These are phyloP conservation scores for Irpex sp. DNA, from an alignment of 1,284 basidiomycete genomes.

Conservation along the genomic window DNA sequence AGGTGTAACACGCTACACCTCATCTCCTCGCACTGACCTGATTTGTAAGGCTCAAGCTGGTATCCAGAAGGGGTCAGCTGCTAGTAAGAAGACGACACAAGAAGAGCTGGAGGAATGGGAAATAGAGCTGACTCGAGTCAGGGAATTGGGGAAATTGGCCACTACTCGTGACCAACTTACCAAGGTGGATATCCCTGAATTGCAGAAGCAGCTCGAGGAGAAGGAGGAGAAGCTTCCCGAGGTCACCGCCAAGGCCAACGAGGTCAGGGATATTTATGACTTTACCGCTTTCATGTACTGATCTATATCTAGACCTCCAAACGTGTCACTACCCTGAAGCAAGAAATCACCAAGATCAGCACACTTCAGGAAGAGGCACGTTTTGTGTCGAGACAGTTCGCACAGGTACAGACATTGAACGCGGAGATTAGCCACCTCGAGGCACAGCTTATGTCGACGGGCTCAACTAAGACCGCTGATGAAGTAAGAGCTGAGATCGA, in stretches of 20 bases:
- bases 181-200: conserved; percentile 57
- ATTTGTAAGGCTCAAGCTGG: conserved; percentile 46
- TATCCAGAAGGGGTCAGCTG: conserved; percentile 47
- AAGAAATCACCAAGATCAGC: conserved; percentile 60
- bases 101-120: conserved; percentile 63
- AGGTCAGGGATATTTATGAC: conserved; percentile 35
- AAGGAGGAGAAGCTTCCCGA: conserved; percentile 52
- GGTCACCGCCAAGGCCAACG: conserved; percentile 51
- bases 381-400: conserved; percentile 59
- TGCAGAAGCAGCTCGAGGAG: conserved; percentile 63
- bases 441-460: conserved; percentile 63
- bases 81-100: conserved; percentile 35
- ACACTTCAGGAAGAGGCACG: conserved; percentile 63
- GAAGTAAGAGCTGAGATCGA: conserved; percentile 82
- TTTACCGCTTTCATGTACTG: conserved; percentile 4
- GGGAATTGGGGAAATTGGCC: conserved; percentile 54
- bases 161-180: conserved; percentile 51
- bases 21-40: background rate
- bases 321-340: conserved; percentile 43
- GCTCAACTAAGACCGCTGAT: conserved; percentile 78
- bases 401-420: conserved; percentile 64
- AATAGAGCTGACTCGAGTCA: conserved; percentile 52
- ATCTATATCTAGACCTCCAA: conserved; percentile 39
- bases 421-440: conserved; percentile 69
- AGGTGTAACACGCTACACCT: conserved; percentile 20